Evolutionary conservation across 2,329 filamentous ascomycete species (phyloP).

Genomic region (Lecanicillium sp.): DNA sequence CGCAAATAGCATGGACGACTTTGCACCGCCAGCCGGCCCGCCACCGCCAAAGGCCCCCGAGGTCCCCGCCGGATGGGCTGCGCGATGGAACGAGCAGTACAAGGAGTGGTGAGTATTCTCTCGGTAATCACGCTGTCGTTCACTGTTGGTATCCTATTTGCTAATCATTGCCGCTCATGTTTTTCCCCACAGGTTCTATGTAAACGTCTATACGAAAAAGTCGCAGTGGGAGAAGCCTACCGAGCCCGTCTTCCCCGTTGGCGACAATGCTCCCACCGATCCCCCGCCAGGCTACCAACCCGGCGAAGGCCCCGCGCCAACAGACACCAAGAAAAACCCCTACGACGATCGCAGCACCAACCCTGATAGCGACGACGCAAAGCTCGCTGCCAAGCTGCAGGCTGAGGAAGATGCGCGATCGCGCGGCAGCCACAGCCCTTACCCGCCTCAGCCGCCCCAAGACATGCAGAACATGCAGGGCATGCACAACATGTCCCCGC

Average conservation of each 20-base stretch:
- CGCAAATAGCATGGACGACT: slow-evolving; percentile 39
- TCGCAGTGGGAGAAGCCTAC: slow-evolving; percentile 88
- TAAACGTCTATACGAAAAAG: slow-evolving; percentile 78
- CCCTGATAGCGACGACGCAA: slow-evolving; percentile 54
- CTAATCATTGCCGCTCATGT: slow-evolving; percentile 2
- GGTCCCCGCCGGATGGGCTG: slow-evolving; percentile 62
- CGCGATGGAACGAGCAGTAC: slow-evolving; percentile 80
- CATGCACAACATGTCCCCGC: no score
- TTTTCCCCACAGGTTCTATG: slow-evolving; percentile 62
- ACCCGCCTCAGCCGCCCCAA: slow-evolving; percentile 34
- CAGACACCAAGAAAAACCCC: slow-evolving; percentile 61
- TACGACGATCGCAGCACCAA: slow-evolving; percentile 40
- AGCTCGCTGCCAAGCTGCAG: slow-evolving; percentile 68
- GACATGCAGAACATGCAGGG: slow-evolving; percentile 13
- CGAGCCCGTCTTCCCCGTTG: slow-evolving; percentile 50
- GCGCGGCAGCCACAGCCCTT: slow-evolving; percentile 19
- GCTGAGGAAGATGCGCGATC: slow-evolving; percentile 70
- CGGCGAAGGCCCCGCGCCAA: slow-evolving; percentile 28
- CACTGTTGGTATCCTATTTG: no score
- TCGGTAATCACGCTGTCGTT: no score
- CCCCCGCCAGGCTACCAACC: slow-evolving; percentile 61
- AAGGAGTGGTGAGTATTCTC: slow-evolving; percentile 63
- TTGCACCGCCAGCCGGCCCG: slow-evolving; percentile 43
- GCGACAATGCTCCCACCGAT: slow-evolving; percentile 32
- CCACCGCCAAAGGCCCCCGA: slow-evolving; percentile 57